Conservation (phyloP, 2,329 filamentous ascomycete genomes). For the Periconia sp. region DNA sequence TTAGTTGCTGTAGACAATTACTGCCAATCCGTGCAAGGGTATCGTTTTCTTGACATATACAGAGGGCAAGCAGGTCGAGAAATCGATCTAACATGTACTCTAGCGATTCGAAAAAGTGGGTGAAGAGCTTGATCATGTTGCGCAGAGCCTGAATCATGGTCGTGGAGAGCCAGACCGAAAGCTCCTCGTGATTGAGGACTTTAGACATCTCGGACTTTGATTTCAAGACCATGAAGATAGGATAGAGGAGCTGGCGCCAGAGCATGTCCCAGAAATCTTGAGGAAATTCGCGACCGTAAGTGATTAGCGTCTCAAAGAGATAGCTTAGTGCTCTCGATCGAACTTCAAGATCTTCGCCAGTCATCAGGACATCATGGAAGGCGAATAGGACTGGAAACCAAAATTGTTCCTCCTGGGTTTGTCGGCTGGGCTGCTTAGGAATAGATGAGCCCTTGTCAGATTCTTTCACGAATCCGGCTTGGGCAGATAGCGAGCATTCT, state of each 20-base stretch:
- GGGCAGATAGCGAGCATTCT: conserved; percentile 86
- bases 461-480: conserved; percentile 58
- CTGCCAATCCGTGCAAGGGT: conserved; percentile 97
- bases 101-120: conserved; percentile 94
- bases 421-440: conserved; percentile 71
- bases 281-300: conserved; percentile 89
- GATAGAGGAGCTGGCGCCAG: conserved; percentile 95
- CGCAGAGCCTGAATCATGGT: conserved; percentile 98
- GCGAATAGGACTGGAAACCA: conserved; percentile 99
- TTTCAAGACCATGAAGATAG: conserved; percentile 97
- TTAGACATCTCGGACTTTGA: conserved; percentile 97
- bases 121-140: conserved; percentile 98
- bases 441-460: conserved; percentile 57
- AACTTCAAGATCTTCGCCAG: conserved; percentile 95
- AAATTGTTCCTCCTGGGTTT: conserved; percentile 94
- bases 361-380: conserved; percentile 99
- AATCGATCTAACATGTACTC: conserved; percentile 99
- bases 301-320: conserved; percentile 91
- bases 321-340: conserved; percentile 88
- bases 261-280: conserved; percentile 97
- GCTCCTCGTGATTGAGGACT: conserved; percentile 91
- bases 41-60: conserved; percentile 99
- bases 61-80: conserved; percentile 88
- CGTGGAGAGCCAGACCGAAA: conserved; percentile 97
- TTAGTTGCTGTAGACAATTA: conserved; percentile 96